Evolutionary conservation across 306 rosid genomes (phyloP), one percentile per base, ranked within the genome.

Genomic region (Cucurbita argyrosperma): DNA sequence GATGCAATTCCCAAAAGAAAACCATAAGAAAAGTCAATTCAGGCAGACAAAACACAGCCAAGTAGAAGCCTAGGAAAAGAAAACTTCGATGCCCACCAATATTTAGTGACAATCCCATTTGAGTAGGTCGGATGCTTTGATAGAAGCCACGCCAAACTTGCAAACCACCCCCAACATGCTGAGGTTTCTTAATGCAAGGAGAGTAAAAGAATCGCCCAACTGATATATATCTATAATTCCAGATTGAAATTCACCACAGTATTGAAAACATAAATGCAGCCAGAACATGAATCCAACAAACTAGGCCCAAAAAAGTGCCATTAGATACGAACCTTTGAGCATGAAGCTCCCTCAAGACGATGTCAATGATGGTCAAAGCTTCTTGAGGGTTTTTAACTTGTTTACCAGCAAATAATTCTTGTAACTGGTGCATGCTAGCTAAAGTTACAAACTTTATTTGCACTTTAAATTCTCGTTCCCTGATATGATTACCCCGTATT

Each of bases 71-170:
- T 45, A 5, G 21, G 35, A 70, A 26, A 70, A 5, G 7, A 71
- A 51, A 54, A 39, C n/a, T 38, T 72, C 18, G 53, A 72, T 47
- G 26, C 78, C 21, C 70, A 94, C 99, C 99, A 76, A 94, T 94
- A 52, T 94, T 94, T 23, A 94, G 83, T 1, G 99, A 94, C 16
- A 94, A 68, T n/a, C 99, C 97, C 99, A 94, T 94, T 79, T 94
- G 99, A 6, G 99, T 94, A 15, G 97, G 99, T 5, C 99, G 91
- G 69, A 94, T 94, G 76, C 99, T 94, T 70, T 94, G 99, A 77
- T 94, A 94, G 74, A 94, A 94, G 5, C 99, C 99, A 1, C 99
- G 91, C 99, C 99, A 94, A 40, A 96, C 92, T 80, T 94, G 96
- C 85, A 94, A 74, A 7, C 99, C 99, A 78, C 92, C 97, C 7